Evolutionary conservation across 352 stramenopile species (phyloP).

Genomic region (Phytophthora pinifolia): DNA sequence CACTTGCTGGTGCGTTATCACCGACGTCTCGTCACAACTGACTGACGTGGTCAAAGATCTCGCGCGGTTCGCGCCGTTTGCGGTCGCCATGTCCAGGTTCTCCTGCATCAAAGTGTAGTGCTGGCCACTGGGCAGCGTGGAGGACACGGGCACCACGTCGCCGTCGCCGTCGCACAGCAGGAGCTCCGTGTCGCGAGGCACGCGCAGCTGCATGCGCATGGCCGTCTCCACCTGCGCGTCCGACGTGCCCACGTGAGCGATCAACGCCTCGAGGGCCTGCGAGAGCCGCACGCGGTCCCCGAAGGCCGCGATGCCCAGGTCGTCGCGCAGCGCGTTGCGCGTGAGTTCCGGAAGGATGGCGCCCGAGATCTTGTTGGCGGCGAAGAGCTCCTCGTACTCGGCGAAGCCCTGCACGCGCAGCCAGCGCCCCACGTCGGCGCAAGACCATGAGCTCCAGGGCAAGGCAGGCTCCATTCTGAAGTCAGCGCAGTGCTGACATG

Average conservation of each 20-base stretch:
- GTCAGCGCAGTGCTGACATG: constrained; percentile 8
- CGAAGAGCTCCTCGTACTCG: constrained; percentile 44
- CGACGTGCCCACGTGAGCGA: constrained; percentile 38
- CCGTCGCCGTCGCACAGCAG: constrained; percentile 48
- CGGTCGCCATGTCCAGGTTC: not conserved
- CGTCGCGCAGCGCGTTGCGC: constrained; percentile 62
- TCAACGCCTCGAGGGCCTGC: constrained; percentile 56
- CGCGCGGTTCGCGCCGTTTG: not conserved
- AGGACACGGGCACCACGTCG: constrained; percentile 43
- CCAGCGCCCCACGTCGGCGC: constrained; percentile 41
- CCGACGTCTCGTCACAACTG: constrained; percentile 3
- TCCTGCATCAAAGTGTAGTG: constrained; percentile 35
- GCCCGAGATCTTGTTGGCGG: constrained; percentile 56
- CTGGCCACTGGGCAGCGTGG: constrained; percentile 35
- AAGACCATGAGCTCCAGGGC: constrained; percentile 40
- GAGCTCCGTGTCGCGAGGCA: constrained; percentile 28
- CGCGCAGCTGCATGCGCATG: constrained; percentile 39
- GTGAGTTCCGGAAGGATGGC: constrained; percentile 62
- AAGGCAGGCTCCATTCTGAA: constrained; percentile 24
- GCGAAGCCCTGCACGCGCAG: constrained; percentile 30
- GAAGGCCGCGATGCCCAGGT: constrained; percentile 62
- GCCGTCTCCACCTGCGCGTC: constrained; percentile 45
- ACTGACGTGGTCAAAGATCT: constrained; percentile 2
- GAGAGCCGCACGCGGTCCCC: constrained; percentile 60
- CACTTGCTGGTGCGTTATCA: constrained; percentile 13